Percentiles rank a stretch among this genome's conserved stretches.
Conservation (phyloP, 2,329 filamentous ascomycete species). For the Epichloe baconii region DNA sequence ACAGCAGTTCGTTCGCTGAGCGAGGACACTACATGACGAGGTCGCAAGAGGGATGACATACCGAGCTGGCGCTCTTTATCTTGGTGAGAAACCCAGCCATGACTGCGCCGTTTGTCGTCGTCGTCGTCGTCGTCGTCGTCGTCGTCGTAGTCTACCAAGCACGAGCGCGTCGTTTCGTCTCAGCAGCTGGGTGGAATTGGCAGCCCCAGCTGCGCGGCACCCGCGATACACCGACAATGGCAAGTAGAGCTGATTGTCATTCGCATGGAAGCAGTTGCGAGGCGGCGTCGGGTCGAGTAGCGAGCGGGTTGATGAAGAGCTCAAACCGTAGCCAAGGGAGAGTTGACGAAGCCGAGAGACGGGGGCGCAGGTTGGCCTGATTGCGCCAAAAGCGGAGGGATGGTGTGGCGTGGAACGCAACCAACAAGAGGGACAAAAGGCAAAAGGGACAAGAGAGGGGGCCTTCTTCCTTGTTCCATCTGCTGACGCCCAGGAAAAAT, state of each 20-base stretch:
- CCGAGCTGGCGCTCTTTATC: slow-evolving; percentile 41
- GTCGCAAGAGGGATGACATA: slow-evolving; percentile 24
- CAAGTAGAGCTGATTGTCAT: slow-evolving; percentile 9
- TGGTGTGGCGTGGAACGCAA: neutral
- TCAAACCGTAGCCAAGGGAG: neutral
- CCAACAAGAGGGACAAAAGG: neutral
- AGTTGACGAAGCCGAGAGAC: neutral
- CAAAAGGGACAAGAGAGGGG: neutral
- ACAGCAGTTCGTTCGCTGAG: neutral
- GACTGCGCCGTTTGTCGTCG: slow-evolving; percentile 7
- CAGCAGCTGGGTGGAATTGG: slow-evolving; percentile 13
- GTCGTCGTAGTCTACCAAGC: neutral
- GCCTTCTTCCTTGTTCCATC: neutral
- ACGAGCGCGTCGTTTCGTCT: neutral
- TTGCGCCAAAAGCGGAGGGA: slow-evolving; percentile 1
- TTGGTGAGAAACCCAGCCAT: slow-evolving; percentile 49
- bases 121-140: neutral
- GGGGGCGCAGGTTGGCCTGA: slow-evolving; percentile 3
- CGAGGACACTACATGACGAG: neutral
- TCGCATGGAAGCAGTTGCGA: neutral
- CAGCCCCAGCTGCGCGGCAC: slow-evolving; percentile 23
- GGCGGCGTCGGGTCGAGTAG: neutral
- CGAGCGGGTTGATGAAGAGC: neutral
- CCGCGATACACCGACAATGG: slow-evolving; percentile 17
- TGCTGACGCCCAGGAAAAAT: neutral